phyloP scores from a whole-genome alignment of 257 asterid genomes.

The Dorcoceras hygrometricum region DNA sequence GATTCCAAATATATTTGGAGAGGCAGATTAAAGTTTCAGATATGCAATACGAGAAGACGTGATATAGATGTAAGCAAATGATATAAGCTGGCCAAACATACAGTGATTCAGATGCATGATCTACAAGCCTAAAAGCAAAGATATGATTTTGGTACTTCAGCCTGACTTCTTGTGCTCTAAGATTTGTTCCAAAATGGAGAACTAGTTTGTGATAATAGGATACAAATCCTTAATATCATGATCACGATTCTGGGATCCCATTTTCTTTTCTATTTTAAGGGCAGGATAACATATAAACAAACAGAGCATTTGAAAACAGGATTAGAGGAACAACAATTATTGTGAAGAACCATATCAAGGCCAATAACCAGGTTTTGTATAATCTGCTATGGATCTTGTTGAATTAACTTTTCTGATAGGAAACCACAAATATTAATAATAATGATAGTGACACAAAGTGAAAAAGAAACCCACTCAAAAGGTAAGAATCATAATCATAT shows the following conservation, averaged over 20 bases:
- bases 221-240: neutral
- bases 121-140: conserved; percentile 7
- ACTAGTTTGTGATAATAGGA: conserved; percentile 4
- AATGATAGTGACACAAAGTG: no score
- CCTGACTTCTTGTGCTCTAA: neutral
- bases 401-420: no score
- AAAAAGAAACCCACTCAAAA: no score
- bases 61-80: neutral
- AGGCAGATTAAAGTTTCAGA: neutral
- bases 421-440: no score
- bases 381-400: neutral
- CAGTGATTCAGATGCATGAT: conserved; percentile 14
- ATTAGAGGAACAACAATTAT: neutral
- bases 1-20: neutral
- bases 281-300: conserved; percentile 4
- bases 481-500: no score
- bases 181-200: conserved; percentile 3
- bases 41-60: conserved; percentile 7
- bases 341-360: neutral
- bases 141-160: neutral
- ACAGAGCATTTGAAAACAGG: neutral
- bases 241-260: neutral
- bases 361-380: neutral
- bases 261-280: neutral
- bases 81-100: conserved; percentile 12